Evolutionary conservation across 1,284 basidiomycete species (phyloP).

Genomic region (Fomitiporia mediterranea): DNA sequence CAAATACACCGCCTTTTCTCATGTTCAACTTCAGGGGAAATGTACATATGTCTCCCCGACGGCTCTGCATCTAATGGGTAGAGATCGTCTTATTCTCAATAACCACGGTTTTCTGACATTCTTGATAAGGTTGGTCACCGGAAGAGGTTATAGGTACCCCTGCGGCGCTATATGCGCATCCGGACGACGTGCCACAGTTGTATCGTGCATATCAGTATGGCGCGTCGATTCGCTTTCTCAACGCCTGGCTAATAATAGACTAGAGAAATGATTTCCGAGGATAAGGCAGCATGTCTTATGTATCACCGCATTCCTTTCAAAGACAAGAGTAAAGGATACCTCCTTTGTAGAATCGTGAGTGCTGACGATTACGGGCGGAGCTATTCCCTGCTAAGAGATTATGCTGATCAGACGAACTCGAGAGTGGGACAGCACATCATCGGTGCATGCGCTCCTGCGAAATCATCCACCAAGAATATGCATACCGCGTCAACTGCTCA

Average conservation of each 20-base stretch:
- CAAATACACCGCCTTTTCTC: neutral
- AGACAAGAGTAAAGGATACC: slow-evolving; percentile 63
- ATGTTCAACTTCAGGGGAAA: neutral
- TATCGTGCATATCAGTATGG: slow-evolving; percentile 62
- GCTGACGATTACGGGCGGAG: slow-evolving; percentile 5
- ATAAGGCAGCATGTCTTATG: slow-evolving; percentile 70
- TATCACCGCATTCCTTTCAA: slow-evolving; percentile 74
- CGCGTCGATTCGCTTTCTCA: neutral
- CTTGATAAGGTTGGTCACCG: slow-evolving; percentile 57
- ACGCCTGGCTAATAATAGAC: slow-evolving; percentile 7
- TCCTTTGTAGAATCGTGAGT: slow-evolving; percentile 67
- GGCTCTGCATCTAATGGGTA: slow-evolving; percentile 65
- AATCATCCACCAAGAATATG: slow-evolving; percentile 63
- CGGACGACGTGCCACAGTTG: slow-evolving; percentile 64
- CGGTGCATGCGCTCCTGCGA: slow-evolving; percentile 69
- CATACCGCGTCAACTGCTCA: slow-evolving; percentile 75
- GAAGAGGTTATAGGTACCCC: slow-evolving; percentile 60
- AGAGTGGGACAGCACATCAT: slow-evolving; percentile 66
- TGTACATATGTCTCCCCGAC: slow-evolving; percentile 48
- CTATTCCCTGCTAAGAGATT: neutral
- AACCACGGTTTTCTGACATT: neutral
- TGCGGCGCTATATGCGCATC: slow-evolving; percentile 67
- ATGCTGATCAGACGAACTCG: slow-evolving; percentile 2
- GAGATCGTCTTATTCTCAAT: slow-evolving; percentile 16
- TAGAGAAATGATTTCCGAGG: slow-evolving; percentile 66